Conservation (phyloP, 805 yeast species). For the Ogataea degrootiae region DNA sequence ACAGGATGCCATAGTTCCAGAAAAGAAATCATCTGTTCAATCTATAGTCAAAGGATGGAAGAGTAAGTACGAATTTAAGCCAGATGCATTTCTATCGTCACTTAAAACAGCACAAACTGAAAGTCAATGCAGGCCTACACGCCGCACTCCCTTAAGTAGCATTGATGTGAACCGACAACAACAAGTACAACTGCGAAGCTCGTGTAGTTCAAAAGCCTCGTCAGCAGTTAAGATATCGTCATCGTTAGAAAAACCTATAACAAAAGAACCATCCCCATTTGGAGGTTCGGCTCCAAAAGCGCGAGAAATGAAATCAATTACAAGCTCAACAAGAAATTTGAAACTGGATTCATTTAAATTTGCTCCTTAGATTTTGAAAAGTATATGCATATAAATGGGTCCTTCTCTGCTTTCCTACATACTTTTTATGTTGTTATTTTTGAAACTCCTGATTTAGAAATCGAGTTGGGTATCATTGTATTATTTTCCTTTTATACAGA, state of each 20-base stretch:
- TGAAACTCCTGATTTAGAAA: too few relatives aligned
- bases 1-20: background rate
- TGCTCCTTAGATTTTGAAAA: background rate
- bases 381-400: background rate
- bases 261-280: too few relatives aligned
- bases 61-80: background rate
- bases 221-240: too few relatives aligned
- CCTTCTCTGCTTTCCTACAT: too few relatives aligned
- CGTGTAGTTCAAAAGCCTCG: too few relatives aligned
- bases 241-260: too few relatives aligned
- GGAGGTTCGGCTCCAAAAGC: too few relatives aligned
- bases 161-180: background rate
- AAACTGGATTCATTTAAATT: slow-evolving; percentile 3
- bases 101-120: background rate
- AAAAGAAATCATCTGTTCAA: background rate
- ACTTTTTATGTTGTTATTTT: too few relatives aligned
- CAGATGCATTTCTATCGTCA: background rate
- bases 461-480: too few relatives aligned
- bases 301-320: background rate
- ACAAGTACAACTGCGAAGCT: too few relatives aligned
- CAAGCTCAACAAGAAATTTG: background rate
- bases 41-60: background rate
- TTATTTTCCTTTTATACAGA: too few relatives aligned
- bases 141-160: background rate
- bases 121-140: background rate